A percentile compares a stretch with the other conserved stretches of the same genome.
Conservation (phyloP, 2,329 filamentous ascomycete species). For the Ascochyta lentis region DNA sequence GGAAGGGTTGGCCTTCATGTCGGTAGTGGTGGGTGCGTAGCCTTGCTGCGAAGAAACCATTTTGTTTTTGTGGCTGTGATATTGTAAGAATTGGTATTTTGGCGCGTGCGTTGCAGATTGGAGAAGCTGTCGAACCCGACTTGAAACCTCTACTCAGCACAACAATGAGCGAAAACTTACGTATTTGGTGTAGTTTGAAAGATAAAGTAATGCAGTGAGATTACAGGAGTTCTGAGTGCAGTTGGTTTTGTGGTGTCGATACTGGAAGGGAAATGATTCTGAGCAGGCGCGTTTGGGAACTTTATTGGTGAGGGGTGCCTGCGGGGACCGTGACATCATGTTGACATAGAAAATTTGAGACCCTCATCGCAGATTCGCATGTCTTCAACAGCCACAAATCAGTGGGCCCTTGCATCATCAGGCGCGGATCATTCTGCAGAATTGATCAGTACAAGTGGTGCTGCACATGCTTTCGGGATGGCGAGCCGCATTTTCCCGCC, state of each 20-base stretch:
- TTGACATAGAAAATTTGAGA: slow-evolving; percentile 13
- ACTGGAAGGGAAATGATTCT: not conserved
- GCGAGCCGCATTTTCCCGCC: slow-evolving; percentile 14
- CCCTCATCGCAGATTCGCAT: slow-evolving; percentile 20
- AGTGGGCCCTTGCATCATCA: slow-evolving; percentile 19
- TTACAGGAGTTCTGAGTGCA: not conserved
- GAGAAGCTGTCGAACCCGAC: not conserved
- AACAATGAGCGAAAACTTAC: slow-evolving; percentile 2
- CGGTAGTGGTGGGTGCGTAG: slow-evolving; percentile 25
- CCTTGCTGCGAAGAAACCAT: slow-evolving; percentile 39
- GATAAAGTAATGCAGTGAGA: not conserved
- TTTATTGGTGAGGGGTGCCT: slow-evolving; percentile 5
- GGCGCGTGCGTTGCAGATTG: not conserved
- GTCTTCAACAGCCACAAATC: slow-evolving; percentile 1
- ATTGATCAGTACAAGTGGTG: slow-evolving; percentile 4
- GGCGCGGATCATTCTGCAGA: slow-evolving; percentile 8
- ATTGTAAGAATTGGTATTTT: slow-evolving; percentile 10
- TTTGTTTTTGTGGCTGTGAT: slow-evolving; percentile 8
- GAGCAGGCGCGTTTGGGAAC: slow-evolving; percentile 1
- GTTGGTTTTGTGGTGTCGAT: slow-evolving; percentile 1
- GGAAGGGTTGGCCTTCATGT: slow-evolving; percentile 47
- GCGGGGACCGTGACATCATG: slow-evolving; percentile 20
- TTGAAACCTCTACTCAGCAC: not conserved
- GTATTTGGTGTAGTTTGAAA: not conserved
- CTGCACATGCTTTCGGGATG: not conserved